phyloP scores from a whole-genome alignment of 2,329 filamentous ascomycete genomes.

The Cyphellophora attinorum region DNA sequence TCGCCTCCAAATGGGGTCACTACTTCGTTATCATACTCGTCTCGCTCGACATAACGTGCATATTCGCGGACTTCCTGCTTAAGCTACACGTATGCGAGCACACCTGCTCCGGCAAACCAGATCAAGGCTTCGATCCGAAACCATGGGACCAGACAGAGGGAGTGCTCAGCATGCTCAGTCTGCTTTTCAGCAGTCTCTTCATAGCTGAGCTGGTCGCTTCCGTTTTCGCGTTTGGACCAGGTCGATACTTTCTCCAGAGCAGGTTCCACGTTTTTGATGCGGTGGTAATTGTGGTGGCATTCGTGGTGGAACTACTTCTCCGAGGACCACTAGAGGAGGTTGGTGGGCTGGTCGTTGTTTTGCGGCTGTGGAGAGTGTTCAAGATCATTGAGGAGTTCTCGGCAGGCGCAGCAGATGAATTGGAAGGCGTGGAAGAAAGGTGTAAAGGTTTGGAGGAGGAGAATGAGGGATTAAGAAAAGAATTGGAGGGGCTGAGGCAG shows the following conservation, averaged over 20 bases:
- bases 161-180: conserved; percentile 41
- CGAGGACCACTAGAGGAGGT: conserved; percentile 54
- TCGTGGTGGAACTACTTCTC: conserved; percentile 52
- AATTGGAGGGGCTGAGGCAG: no score
- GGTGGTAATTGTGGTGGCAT: conserved; percentile 51
- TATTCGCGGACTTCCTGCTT: conserved; percentile 44
- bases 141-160: conserved; percentile 28
- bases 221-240: conserved; percentile 54
- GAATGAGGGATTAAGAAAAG: no score
- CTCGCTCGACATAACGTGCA: conserved; percentile 39
- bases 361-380: conserved; percentile 59
- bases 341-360: conserved; percentile 52
- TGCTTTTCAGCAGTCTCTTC: conserved; percentile 56
- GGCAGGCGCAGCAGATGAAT: conserved; percentile 52
- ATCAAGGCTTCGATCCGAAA: conserved; percentile 9
- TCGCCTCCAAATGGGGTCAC: conserved; percentile 40
- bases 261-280: conserved; percentile 58
- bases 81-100: conserved; percentile 40
- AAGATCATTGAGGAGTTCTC: conserved; percentile 63
- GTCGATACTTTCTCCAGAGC: conserved; percentile 1
- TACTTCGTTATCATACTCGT: conserved; percentile 41
- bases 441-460: conserved; percentile 31
- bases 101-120: conserved; percentile 10
- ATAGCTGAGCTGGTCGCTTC: conserved; percentile 51
- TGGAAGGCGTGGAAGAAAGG: conserved; percentile 46